phyloP scores from a whole-genome alignment of 2,329 filamentous ascomycete species.

The Colletotrichum cordylinicola region DNA sequence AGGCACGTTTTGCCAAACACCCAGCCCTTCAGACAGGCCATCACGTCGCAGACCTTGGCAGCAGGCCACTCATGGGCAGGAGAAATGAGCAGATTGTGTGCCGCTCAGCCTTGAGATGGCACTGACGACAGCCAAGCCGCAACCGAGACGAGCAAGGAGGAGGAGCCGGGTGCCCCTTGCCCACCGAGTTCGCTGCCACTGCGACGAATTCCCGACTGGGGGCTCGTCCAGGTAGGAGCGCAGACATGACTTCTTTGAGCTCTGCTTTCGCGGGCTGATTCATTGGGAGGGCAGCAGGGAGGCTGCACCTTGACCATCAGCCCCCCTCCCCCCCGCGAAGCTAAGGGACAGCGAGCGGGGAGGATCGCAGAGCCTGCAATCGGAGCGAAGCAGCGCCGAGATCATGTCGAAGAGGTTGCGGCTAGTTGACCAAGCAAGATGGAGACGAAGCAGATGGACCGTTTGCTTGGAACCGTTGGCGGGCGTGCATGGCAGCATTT shows the following conservation, averaged over 20 bases:
- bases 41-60: not conserved
- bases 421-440: not conserved
- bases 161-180: not conserved
- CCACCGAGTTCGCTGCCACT: not conserved
- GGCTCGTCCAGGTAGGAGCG: not conserved
- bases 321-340: accelerated
- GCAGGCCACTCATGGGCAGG: not conserved
- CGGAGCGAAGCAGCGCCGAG: conserved; percentile 3
- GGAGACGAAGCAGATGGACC: not conserved
- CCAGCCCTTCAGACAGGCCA: too few relatives aligned
- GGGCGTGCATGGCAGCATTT: not conserved
- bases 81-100: not conserved
- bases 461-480: not conserved
- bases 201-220: not conserved
- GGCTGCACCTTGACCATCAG: not conserved
- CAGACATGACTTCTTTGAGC: not conserved
- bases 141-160: not conserved
- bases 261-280: not conserved
- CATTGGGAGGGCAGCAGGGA: not conserved
- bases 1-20: not conserved
- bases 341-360: not conserved
- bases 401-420: not conserved
- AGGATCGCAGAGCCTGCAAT: not conserved
- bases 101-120: not conserved
- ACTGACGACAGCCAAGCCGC: not conserved